Evolutionary conservation across 2,329 filamentous ascomycete genomes (phyloP).

Genomic region (Neoarthrinium moseri): DNA sequence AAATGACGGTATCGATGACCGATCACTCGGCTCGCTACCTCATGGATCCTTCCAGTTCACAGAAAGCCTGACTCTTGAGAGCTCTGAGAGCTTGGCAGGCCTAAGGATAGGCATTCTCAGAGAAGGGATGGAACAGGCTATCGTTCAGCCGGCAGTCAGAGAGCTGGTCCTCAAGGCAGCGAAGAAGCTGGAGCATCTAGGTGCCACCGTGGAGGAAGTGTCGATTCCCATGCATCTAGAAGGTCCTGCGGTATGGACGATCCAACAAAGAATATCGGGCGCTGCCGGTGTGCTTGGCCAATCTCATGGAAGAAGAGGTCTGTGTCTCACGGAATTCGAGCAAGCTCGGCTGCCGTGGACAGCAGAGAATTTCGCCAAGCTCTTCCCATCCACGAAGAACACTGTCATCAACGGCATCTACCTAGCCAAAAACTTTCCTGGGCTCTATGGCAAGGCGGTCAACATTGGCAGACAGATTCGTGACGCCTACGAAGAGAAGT

Average conservation of each 20-base stretch:
- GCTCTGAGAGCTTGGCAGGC: conserved; percentile 14
- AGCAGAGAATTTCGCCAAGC: not conserved
- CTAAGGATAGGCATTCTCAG: conserved; percentile 27
- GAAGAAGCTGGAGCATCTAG: conserved; percentile 22
- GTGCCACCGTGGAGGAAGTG: conserved; percentile 23
- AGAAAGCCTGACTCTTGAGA: conserved; percentile 12
- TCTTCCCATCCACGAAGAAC: conserved; percentile 10
- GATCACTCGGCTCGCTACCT: conserved; percentile 18
- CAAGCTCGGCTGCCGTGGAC: not conserved
- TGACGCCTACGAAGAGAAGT: conserved; percentile 22
- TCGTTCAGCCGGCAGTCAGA: conserved; percentile 21
- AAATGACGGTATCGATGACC: conserved; percentile 30
- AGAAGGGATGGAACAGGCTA: conserved; percentile 25
- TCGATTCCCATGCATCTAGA: conserved; percentile 27
- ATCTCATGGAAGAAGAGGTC: not conserved
- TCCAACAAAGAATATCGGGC: conserved; percentile 4
- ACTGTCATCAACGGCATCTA: conserved; percentile 22
- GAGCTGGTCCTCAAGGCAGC: conserved; percentile 23
- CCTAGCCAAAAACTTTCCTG: conserved; percentile 20
- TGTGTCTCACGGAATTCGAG: conserved; percentile 2
- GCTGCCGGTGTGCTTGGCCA: conserved; percentile 2
- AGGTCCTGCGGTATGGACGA: conserved; percentile 17
- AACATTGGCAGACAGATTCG: conserved; percentile 19
- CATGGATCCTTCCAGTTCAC: conserved; percentile 16
- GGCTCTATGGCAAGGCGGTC: conserved; percentile 20